Base-by-base conservation (phyloP, 495 filamentous ascomycete genomes). In the Neurospora sublineolata region DNA sequence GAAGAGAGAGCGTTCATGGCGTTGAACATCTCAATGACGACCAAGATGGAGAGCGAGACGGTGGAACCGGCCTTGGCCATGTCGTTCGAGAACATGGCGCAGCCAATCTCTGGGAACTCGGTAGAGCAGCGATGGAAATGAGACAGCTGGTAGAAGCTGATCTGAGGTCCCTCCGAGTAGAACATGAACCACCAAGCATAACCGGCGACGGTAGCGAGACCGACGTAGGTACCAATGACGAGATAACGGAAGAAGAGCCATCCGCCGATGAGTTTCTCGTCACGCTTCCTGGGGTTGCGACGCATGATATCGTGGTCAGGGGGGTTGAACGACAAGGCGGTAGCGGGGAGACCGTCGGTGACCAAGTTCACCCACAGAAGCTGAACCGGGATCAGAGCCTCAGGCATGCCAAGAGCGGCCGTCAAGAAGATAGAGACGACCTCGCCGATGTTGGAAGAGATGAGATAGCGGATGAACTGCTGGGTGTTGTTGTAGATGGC, bases 101-200 rank as follows among this genome's bases (percentile, higher is more conserved):
- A 99, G 69, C 94, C 94, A 79, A 97, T 93, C 75, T 94, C 90
- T 1, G 94, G 89, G 83, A 97, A 98, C 73, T 91, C 84, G 14
- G 92, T 75, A 14, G 90, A 89, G 88, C 96, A 99, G 75, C 88
- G 89, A 82, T 99, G 96, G 88, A 97, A 98, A 82, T 97, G 92
- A 16, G 90, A 90, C 74, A 99, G 82, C 77, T 99, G 93, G 82
- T 88, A 94, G 84, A 97, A 96, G 68, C 86, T 91, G 81, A 99
- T 97, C 76, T 94, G 90, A 58, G 96, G 96, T 0, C 96, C 96
- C 73, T 92, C 91, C 37, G 89, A 83, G 81, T 98, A 93, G 84
- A 92, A 97, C 89, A 98, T 92, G 85, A 99, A 99, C 93, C 94
- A 98, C 96, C 96, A 99, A 36, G 94, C 94, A 79, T 99, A 99